These are phyloP conservation scores for Ogataea salicorniae DNA, from an alignment of 805 yeast species.

Conservation along the genomic window DNA sequence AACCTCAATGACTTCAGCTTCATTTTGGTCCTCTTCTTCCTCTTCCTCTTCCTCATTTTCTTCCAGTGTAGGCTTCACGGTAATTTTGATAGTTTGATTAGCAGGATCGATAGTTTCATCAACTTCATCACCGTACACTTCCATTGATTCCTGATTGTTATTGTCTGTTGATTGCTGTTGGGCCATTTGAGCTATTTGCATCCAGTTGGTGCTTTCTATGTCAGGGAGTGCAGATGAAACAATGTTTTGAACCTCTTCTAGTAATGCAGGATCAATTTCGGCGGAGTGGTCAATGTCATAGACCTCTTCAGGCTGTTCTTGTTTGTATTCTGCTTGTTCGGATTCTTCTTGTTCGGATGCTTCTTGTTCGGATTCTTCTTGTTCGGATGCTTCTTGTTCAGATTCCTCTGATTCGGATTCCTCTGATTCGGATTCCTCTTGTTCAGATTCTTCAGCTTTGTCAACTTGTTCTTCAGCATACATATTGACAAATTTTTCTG, in stretches of 20 bases:
- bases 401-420: slow-evolving; percentile 3
- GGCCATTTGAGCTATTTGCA: slow-evolving; percentile 10
- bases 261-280: background rate
- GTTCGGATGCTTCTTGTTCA: slow-evolving; percentile 1
- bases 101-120: background rate
- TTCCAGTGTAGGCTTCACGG: background rate
- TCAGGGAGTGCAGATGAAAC: background rate
- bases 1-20: background rate
- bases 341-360: slow-evolving; percentile 4
- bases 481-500: background rate
- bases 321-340: slow-evolving; percentile 4
- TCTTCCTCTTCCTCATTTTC: background rate
- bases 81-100: background rate
- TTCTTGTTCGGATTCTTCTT: slow-evolving; percentile 2
- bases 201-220: slow-evolving; percentile 5
- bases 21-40: background rate
- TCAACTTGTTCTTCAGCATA: slow-evolving; percentile 1
- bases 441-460: slow-evolving; percentile 8
- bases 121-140: slow-evolving; percentile 8
- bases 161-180: slow-evolving; percentile 1
- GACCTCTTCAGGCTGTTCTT: background rate
- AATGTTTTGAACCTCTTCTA: background rate
- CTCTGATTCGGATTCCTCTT: slow-evolving; percentile 5
- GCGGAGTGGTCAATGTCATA: background rate
- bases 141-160: background rate